phyloP scores from a whole-genome alignment of 202 grass and related monocot species.

The Digitaria exilis region DNA sequence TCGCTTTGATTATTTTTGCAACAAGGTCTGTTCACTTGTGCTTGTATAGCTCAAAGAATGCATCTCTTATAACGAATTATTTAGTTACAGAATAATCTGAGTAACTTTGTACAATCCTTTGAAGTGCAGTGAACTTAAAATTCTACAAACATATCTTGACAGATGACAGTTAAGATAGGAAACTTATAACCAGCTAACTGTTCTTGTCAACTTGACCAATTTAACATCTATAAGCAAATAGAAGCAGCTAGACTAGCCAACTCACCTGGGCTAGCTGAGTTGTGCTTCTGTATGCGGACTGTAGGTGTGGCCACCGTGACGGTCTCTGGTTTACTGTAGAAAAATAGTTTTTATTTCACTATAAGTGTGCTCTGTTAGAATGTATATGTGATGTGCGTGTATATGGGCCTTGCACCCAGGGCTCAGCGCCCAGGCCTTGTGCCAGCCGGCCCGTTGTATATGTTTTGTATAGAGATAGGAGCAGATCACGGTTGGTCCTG shows the following conservation, averaged over 20 bases:
- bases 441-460: no score
- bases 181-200: background rate
- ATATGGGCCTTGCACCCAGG: no score
- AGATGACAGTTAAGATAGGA: background rate
- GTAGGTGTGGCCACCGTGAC: background rate
- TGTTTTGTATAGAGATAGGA: no score
- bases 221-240: background rate
- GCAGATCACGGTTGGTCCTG: no score
- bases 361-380: no score
- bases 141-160: background rate
- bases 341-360: background rate
- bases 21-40: conserved; percentile 62
- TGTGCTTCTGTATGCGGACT: background rate
- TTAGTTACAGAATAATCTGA: conserved; percentile 2
- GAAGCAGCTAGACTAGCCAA: background rate
- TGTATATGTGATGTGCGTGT: no score
- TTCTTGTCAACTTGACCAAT: background rate
- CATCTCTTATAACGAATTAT: conserved; percentile 2
- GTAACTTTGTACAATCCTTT: background rate
- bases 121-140: background rate
- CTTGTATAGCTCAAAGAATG: conserved; percentile 27
- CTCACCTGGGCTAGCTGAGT: background rate
- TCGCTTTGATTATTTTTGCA: conserved; percentile 89
- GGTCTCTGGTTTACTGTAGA: background rate
- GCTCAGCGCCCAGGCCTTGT: no score